A percentile compares a stretch with the other conserved stretches of the same genome.
These are phyloP conservation scores for Trichoderma orchidacearum DNA, from an alignment of 495 filamentous ascomycete species.

Conservation along the genomic window DNA sequence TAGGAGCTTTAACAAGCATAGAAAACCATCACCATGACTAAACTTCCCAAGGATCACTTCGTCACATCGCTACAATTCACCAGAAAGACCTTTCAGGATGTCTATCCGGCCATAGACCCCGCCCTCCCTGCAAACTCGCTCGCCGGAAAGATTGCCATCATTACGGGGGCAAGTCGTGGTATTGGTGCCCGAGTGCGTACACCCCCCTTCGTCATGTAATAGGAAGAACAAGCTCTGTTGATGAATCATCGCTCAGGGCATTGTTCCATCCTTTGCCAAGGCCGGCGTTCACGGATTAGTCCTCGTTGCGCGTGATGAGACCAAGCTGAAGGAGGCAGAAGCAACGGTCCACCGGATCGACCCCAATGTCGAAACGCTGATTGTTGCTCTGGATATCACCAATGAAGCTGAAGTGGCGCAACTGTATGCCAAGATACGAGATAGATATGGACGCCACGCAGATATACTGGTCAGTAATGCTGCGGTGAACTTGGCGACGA, in stretches of 20 bases:
- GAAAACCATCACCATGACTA: constrained; percentile 5
- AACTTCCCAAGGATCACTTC: constrained; percentile 12
- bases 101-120: constrained; percentile 30
- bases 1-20: background rate
- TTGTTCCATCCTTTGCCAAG: constrained; percentile 25
- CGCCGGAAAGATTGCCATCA: constrained; percentile 25
- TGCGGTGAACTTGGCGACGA: constrained; percentile 8
- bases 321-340: constrained; percentile 17
- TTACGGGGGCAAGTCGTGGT: constrained; percentile 33
- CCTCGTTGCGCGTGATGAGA: constrained; percentile 20
- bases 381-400: constrained; percentile 16
- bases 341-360: constrained; percentile 14
- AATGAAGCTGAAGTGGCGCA: constrained; percentile 13
- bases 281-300: constrained; percentile 27
- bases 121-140: constrained; percentile 14
- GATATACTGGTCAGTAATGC: constrained; percentile 35
- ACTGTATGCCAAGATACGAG: constrained; percentile 22
- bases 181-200: constrained; percentile 17
- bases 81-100: constrained; percentile 23
- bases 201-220: no score
- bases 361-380: constrained; percentile 17
- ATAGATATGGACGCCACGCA: constrained; percentile 17
- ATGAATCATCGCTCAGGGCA: constrained; percentile 11
- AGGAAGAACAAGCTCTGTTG: no score
- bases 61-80: constrained; percentile 15